phyloP scores from a whole-genome alignment of 768 basidiomycete genomes.

The Lactifluus volemus region DNA sequence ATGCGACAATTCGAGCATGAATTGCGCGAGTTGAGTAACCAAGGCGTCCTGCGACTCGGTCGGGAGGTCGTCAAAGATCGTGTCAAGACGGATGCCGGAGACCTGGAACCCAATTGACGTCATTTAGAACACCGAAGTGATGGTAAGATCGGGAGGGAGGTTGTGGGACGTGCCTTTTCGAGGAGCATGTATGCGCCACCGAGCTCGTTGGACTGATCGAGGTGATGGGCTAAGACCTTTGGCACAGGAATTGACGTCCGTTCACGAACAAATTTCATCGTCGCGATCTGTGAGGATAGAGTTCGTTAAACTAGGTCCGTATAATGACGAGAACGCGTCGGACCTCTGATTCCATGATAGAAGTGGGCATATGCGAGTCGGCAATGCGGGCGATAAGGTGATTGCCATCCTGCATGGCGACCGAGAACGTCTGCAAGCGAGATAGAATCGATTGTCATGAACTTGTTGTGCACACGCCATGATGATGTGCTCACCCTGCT shows the following conservation, averaged over 20 bases:
- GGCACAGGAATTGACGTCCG: constrained; percentile 26
- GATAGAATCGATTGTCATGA: background rate
- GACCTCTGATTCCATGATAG: constrained; percentile 22
- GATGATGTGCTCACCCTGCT: constrained; percentile 5
- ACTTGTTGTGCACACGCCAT: background rate
- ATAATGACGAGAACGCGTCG: background rate
- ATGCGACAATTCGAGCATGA: constrained; percentile 25
- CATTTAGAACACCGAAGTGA: background rate
- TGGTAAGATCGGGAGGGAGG: no score
- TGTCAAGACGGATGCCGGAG: constrained; percentile 23
- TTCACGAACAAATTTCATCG: constrained; percentile 24
- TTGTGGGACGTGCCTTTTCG: constrained; percentile 22
- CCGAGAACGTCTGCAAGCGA: constrained; percentile 20
- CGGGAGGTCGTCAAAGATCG: constrained; percentile 23
- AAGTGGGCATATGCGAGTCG: constrained; percentile 12
- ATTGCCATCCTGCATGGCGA: constrained; percentile 20
- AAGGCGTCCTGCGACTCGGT: constrained; percentile 22
- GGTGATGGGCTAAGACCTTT: constrained; percentile 18
- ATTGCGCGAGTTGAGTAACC: constrained; percentile 25
- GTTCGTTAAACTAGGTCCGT: background rate
- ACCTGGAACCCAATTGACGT: constrained; percentile 15
- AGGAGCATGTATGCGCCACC: constrained; percentile 23
- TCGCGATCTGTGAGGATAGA: constrained; percentile 22
- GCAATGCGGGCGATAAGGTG: constrained; percentile 20
- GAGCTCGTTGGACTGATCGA: constrained; percentile 12